Evolutionary conservation across 148 eudicot genomes (phyloP).

Genomic region (Salicornia ramosissima): DNA sequence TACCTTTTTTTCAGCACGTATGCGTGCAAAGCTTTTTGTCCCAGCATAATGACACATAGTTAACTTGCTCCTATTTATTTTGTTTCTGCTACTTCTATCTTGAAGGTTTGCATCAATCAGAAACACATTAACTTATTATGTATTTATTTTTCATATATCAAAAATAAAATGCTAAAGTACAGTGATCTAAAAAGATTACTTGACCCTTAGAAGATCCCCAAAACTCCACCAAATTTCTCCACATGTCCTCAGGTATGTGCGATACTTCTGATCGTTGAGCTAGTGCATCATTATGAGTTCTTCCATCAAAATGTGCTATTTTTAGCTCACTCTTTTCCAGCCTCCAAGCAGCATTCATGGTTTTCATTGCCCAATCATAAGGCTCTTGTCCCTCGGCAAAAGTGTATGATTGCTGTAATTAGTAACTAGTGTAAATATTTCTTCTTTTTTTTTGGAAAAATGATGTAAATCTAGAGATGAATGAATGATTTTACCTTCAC

Average conservation of each 20-base stretch:
- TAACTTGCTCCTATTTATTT: background rate
- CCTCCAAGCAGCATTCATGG: background rate
- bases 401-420: background rate
- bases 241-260: background rate
- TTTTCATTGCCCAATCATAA: conserved; percentile 5
- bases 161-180: too few species aligned
- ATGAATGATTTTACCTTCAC: background rate
- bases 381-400: conserved; percentile 12
- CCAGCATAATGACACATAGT: conserved; percentile 5
- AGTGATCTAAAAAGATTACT: too few species aligned
- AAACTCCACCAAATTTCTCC: background rate
- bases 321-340: conserved; percentile 4
- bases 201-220: too few species aligned
- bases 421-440: too few species aligned
- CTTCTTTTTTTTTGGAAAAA: too few species aligned
- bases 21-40: background rate
- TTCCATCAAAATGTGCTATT: conserved; percentile 2
- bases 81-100: too few species aligned
- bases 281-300: too few species aligned
- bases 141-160: too few species aligned
- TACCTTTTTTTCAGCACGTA: background rate
- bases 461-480: too few species aligned
- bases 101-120: too few species aligned
- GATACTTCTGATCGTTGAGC: background rate
- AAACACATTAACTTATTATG: too few species aligned